Evolutionary conservation across 192 early-diverging fungal species (phyloP).

Genomic region (Mortierella antarctica): DNA sequence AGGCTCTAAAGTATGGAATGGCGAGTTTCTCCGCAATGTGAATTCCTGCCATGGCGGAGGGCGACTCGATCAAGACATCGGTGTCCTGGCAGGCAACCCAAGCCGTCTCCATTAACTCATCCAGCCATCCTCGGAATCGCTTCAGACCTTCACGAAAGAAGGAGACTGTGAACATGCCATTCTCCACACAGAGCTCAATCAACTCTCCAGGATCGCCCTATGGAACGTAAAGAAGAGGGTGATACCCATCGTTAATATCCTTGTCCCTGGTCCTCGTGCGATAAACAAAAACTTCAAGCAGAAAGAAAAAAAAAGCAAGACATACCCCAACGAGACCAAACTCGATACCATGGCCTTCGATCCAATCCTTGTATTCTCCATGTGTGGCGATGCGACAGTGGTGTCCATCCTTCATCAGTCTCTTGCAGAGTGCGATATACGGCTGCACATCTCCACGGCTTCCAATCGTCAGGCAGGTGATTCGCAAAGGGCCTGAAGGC

Average conservation of each 20-base stretch:
- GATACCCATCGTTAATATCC: too few relatives aligned
- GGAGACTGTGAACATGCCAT: slow-evolving; percentile 72
- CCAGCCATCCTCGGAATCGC: slow-evolving; percentile 74
- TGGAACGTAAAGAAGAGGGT: neutral
- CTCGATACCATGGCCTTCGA: slow-evolving; percentile 74
- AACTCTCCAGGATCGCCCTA: slow-evolving; percentile 53
- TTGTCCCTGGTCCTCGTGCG: neutral
- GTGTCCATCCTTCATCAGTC: slow-evolving; percentile 71
- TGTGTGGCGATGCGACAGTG: slow-evolving; percentile 75
- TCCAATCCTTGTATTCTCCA: slow-evolving; percentile 71
- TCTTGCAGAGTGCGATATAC: slow-evolving; percentile 75
- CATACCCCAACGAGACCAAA: slow-evolving; percentile 74
- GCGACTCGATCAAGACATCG: slow-evolving; percentile 76
- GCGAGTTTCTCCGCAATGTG: slow-evolving; percentile 73
- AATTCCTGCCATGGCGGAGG: slow-evolving; percentile 73
- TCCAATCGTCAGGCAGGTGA: slow-evolving; percentile 79
- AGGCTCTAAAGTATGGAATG: slow-evolving; percentile 73
- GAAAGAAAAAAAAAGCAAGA: slow-evolving; percentile 15
- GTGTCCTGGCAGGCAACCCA: slow-evolving; percentile 70
- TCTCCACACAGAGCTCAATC: slow-evolving; percentile 70
- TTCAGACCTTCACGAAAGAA: slow-evolving; percentile 69
- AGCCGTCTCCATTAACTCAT: slow-evolving; percentile 64
- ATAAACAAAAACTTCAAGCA: neutral
- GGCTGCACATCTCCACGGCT: slow-evolving; percentile 83
- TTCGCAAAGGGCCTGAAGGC: slow-evolving; percentile 61